These are phyloP conservation scores for Wallacemonas rigidus DNA, from an alignment of 208 protist genomes.

Conservation along the genomic window DNA sequence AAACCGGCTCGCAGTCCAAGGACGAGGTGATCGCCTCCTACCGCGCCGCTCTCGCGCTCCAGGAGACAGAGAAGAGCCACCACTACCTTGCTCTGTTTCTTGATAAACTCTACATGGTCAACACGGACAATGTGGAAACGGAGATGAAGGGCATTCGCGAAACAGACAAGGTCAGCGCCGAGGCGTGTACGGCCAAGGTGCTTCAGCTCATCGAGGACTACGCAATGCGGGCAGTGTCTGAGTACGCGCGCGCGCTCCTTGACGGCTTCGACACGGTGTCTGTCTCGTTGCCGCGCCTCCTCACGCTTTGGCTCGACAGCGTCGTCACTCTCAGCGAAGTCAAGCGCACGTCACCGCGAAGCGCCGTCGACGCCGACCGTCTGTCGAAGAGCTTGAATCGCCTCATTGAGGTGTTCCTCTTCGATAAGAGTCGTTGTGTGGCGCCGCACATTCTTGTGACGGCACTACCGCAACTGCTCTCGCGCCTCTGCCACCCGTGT, in stretches of 20 bases:
- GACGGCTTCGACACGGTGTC: slow-evolving; percentile 86
- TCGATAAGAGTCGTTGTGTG: slow-evolving; percentile 29
- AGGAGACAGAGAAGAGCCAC: slow-evolving; percentile 87
- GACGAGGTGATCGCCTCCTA: slow-evolving; percentile 87
- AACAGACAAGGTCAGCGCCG: neutral
- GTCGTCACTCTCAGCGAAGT: slow-evolving; percentile 19
- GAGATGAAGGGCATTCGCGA: slow-evolving; percentile 12
- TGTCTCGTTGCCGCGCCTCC: slow-evolving; percentile 93
- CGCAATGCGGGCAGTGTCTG: slow-evolving; percentile 56
- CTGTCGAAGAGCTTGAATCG: slow-evolving; percentile 32
- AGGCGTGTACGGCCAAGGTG: slow-evolving; percentile 21
- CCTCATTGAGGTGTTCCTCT: neutral
- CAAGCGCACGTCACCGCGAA: slow-evolving; percentile 8
- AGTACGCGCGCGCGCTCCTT: slow-evolving; percentile 88
- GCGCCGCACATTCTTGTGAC: slow-evolving; percentile 62
- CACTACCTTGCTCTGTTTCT: slow-evolving; percentile 94
- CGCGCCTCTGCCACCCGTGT: slow-evolving; percentile 82
- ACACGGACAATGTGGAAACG: slow-evolving; percentile 2
- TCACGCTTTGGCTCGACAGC: slow-evolving; percentile 95
- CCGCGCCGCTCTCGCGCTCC: slow-evolving; percentile 54
- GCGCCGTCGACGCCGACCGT: slow-evolving; percentile 21
- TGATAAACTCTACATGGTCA: slow-evolving; percentile 73
- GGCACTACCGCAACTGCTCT: slow-evolving; percentile 89
- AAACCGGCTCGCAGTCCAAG: slow-evolving; percentile 68
- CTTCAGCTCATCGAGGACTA: slow-evolving; percentile 47